phyloP scores from a whole-genome alignment of 305 asterid species.

The Fraxinus platypoda region DNA sequence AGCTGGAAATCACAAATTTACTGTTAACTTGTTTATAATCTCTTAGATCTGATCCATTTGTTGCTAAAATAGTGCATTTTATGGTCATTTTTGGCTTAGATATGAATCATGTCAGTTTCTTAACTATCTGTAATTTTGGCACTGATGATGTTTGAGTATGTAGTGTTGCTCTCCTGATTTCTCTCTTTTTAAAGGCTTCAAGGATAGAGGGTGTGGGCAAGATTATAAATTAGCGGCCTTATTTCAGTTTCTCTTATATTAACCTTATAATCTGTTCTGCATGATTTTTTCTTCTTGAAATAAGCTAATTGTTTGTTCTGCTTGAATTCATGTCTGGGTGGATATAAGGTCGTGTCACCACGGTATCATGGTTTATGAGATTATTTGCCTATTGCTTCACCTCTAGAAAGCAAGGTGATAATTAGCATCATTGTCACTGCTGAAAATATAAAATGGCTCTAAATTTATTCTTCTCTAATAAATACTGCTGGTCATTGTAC shows the following conservation, averaged over 20 bases:
- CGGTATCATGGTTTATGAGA: not conserved
- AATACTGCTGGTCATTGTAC: constrained; percentile 1
- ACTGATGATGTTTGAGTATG: not conserved
- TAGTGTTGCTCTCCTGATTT: not conserved
- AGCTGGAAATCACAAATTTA: not conserved
- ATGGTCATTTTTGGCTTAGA: not conserved
- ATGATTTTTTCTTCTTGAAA: not conserved
- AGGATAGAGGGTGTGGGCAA: not conserved
- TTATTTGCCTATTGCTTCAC: not conserved
- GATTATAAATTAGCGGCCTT: not conserved
- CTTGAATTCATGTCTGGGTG: not conserved
- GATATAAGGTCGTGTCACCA: not conserved
- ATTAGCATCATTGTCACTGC: not conserved
- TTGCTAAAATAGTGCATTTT: not conserved
- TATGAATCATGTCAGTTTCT: not conserved
- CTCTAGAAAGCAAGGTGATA: not conserved
- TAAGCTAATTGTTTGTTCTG: not conserved
- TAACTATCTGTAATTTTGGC: not conserved
- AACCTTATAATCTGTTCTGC: not conserved
- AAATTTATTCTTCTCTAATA: not conserved
- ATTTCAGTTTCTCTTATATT: not conserved
- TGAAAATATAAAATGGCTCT: constrained; percentile 7
- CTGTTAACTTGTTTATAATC: not conserved
- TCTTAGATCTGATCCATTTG: not conserved
- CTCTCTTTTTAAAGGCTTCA: not conserved